These are phyloP conservation scores for Candida loeiensis DNA, from an alignment of 805 yeast genomes.

Conservation along the genomic window DNA sequence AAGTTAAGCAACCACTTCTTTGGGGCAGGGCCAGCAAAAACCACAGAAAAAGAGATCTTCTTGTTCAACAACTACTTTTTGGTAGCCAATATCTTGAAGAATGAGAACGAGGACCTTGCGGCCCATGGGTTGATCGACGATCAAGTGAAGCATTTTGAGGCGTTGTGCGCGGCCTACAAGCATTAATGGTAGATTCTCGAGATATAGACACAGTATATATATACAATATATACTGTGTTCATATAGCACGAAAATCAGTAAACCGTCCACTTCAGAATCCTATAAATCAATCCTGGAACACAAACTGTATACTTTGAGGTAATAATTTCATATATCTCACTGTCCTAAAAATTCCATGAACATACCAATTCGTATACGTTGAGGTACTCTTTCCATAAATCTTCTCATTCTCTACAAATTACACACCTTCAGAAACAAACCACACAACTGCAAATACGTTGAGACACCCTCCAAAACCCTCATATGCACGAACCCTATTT, in stretches of 20 bases:
- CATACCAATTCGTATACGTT: neutral
- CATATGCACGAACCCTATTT: constrained; percentile 90
- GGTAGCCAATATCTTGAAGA: constrained; percentile 52
- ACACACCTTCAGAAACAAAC: constrained; percentile 64
- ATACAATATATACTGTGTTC: no score
- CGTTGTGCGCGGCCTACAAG: constrained; percentile 39
- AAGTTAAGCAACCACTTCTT: constrained; percentile 52
- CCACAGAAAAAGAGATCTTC: constrained; percentile 60
- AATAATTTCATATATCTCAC: no score
- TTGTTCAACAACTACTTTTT: constrained; percentile 69
- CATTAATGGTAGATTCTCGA: neutral
- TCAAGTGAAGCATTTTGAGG: constrained; percentile 37
- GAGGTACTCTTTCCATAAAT: neutral
- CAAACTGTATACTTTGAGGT: no score
- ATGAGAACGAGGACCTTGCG: constrained; percentile 27
- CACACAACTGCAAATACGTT: constrained; percentile 80
- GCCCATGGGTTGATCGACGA: constrained; percentile 28
- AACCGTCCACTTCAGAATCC: neutral
- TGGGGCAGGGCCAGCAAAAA: constrained; percentile 29
- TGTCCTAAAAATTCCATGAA: no score
- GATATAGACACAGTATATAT: neutral
- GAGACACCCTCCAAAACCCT: constrained; percentile 90
- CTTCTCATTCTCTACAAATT: neutral
- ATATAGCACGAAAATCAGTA: no score
- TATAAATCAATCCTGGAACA: neutral